A percentile compares a stretch with the other conserved stretches of the same genome.
These are phyloP conservation scores for Metahyphopichia silvanorum DNA, from an alignment of 805 yeast genomes.

Conservation along the genomic window DNA sequence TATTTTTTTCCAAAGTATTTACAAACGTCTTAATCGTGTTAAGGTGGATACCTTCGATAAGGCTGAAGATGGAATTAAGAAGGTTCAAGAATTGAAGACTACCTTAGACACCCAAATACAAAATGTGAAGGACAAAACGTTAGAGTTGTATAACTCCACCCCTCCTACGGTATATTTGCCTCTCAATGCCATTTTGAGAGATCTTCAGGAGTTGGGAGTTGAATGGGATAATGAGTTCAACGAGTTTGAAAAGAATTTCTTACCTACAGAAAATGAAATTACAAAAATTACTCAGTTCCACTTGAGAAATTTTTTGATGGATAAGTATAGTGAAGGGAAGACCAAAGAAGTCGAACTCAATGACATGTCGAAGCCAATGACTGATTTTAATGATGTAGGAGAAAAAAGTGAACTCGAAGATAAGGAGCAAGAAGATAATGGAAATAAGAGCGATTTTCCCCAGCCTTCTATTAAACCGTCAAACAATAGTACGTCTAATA, in stretches of 20 bases:
- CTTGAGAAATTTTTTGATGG: slow-evolving; percentile 68
- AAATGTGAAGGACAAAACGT: slow-evolving; percentile 42
- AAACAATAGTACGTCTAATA: slow-evolving; percentile 9
- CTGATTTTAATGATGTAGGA: slow-evolving; percentile 6
- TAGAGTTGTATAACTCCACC: slow-evolving; percentile 51
- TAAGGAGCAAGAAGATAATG: background rate
- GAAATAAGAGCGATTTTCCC: background rate
- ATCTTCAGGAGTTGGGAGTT: slow-evolving; percentile 77
- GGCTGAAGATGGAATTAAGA: slow-evolving; percentile 62
- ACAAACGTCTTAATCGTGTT: slow-evolving; percentile 69
- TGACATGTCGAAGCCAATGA: slow-evolving; percentile 11
- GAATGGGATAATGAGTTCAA: slow-evolving; percentile 84
- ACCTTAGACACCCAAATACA: slow-evolving; percentile 51
- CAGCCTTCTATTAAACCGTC: background rate
- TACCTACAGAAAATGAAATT: slow-evolving; percentile 92
- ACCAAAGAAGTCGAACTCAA: slow-evolving; percentile 15
- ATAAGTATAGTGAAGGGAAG: slow-evolving; percentile 32
- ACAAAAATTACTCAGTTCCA: slow-evolving; percentile 88
- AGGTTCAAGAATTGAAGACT: slow-evolving; percentile 55
- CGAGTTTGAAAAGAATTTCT: slow-evolving; percentile 70
- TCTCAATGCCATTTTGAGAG: slow-evolving; percentile 65
- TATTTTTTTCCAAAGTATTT: slow-evolving; percentile 69
- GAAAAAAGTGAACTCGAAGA: slow-evolving; percentile 3
- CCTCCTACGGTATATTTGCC: slow-evolving; percentile 64
- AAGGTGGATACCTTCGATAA: slow-evolving; percentile 70